Conservation (phyloP, 1,284 basidiomycete genomes). For the Termitomyces sp. region DNA sequence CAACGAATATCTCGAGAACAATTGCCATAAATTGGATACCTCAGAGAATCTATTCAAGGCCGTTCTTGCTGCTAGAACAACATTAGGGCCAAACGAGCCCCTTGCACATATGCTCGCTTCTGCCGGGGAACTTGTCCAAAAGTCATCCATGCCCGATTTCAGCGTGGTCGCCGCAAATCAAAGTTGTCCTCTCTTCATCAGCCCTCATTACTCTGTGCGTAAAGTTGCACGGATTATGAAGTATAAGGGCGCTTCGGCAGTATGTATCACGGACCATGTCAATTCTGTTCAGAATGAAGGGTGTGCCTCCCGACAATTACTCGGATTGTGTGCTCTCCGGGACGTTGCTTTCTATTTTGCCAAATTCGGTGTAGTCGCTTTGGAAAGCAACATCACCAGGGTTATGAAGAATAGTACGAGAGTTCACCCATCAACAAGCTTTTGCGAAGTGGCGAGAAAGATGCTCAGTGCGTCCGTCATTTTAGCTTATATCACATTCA, state of each 20-base stretch:
- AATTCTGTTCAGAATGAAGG: background rate
- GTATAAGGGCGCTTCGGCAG: background rate
- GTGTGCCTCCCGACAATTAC: background rate
- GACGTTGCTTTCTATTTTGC: slow-evolving; percentile 3
- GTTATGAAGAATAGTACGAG: slow-evolving; percentile 2
- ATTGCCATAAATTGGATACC: background rate
- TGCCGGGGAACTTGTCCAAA: slow-evolving; percentile 1
- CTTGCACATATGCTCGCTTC: slow-evolving; percentile 2
- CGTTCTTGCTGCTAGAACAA: background rate
- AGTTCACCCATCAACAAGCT: background rate
- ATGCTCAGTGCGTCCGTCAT: background rate
- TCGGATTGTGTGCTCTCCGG: slow-evolving; percentile 1
- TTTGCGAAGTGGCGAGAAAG: background rate
- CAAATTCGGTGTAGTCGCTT: background rate
- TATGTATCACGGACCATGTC: slow-evolving; percentile 1
- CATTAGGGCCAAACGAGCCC: background rate
- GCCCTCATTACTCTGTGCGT: background rate
- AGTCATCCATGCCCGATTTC: slow-evolving; percentile 4
- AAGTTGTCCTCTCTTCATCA: background rate
- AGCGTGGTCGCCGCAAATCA: background rate
- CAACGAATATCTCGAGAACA: background rate
- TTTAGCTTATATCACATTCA: background rate
- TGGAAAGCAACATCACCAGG: background rate
- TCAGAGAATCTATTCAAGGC: background rate
- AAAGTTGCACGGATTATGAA: slow-evolving; percentile 5